These are phyloP conservation scores for Euphorbia peplus DNA, from an alignment of 345 rosid species.

Conservation along the genomic window DNA sequence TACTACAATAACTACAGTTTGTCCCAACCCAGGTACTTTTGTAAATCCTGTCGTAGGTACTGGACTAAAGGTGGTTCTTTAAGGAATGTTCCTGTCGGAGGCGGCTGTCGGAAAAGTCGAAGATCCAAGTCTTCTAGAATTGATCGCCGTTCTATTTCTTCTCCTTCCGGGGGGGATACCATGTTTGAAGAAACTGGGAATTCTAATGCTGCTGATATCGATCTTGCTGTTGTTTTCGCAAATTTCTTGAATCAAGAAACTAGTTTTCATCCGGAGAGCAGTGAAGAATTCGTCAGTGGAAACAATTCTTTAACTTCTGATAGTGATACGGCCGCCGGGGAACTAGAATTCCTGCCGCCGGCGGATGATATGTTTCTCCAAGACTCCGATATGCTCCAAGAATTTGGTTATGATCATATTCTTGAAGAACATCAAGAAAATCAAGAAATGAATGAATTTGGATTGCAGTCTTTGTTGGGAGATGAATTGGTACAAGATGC, in stretches of 20 bases:
- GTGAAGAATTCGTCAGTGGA: neutral
- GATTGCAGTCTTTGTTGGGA: slow-evolving; percentile 27
- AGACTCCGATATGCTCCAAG: slow-evolving; percentile 13
- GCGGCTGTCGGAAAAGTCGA: slow-evolving; percentile 77
- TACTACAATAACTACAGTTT: slow-evolving; percentile 92
- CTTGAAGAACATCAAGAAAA: slow-evolving; percentile 20
- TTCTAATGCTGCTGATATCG: slow-evolving; percentile 40
- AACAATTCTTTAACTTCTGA: slow-evolving; percentile 21
- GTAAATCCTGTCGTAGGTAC: slow-evolving; percentile 77
- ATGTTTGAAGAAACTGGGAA: neutral
- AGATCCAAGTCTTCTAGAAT: slow-evolving; percentile 39
- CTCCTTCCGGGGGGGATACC: slow-evolving; percentile 5
- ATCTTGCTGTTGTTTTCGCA: slow-evolving; percentile 70
- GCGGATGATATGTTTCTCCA: neutral
- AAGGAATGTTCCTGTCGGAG: slow-evolving; percentile 80
- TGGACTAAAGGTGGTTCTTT: slow-evolving; percentile 94
- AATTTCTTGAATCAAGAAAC: slow-evolving; percentile 48
- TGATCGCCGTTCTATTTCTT: neutral
- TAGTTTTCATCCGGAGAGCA: slow-evolving; percentile 11
- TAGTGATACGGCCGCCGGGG: slow-evolving; percentile 10
- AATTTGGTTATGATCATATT: slow-evolving; percentile 18
- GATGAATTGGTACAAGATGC: slow-evolving; percentile 41
- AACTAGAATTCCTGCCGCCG: slow-evolving; percentile 17
- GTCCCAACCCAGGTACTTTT: slow-evolving; percentile 85
- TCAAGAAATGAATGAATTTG: slow-evolving; percentile 27